Evolutionary conservation across 2,329 filamentous ascomycete genomes (phyloP), one percentile per base, ranked within the genome.

Genomic region (Periconia digitata): DNA sequence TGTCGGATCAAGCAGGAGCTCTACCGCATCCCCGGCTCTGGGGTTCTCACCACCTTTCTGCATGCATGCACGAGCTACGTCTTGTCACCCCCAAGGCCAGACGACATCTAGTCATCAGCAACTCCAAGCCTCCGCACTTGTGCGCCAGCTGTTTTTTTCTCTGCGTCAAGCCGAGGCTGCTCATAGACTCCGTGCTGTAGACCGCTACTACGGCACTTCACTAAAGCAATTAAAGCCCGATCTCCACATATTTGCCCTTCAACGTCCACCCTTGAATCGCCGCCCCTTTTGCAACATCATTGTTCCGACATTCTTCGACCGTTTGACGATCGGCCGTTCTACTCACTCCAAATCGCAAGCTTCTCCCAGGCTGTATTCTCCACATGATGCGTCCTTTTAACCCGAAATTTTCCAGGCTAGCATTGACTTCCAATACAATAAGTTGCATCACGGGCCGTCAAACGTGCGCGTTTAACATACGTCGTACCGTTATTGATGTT

Each of bases 261-360:
- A 37, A 21, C 42, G 32, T 38, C 21, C 16, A 38, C 38, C 42
- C 42, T 22, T 44, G 34, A 24, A 27, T 7, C 21, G 16, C 2
- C 21, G 12, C 23, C 32, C 8, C 24, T 32, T 32, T 32, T 32
- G 27, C n/a, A n/a, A 27, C 21, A 20, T 15, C 20, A 43, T 21
- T 32, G 23, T 43, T 43, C 40, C 23, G 36, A 16, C 16, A n/a
- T 13, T 24, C 27, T 35, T 44, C 32, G 42, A 37, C 42, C 41
- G 27, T 43, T 43, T 8, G 18, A 36, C n/a, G 12, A 20, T 16
- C 16, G 21, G 20, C 39, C 21, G 12, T 22, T 27, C 39, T 15
- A 41, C 39, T 7, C 23, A 6, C 27, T 32, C n/a, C 10, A 10
- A 10, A 15, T 10, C n/a, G 27, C 27, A 32, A 10, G 27, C 27